Evolutionary conservation across 78 protist genomes (phyloP).

Genomic region (Emiliania huxleyi): DNA sequence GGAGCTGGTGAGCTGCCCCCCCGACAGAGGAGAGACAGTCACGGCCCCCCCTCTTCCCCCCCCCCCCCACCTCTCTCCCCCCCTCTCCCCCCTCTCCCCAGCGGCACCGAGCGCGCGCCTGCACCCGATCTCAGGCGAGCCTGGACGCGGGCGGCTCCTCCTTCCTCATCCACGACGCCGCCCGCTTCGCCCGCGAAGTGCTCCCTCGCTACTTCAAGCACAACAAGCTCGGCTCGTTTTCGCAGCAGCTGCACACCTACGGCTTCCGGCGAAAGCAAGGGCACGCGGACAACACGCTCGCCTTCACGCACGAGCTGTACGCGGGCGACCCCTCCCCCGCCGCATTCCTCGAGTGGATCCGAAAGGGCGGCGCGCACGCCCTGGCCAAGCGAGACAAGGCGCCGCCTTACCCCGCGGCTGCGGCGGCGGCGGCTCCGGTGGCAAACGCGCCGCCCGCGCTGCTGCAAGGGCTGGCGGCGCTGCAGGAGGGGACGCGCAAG

Average conservation of each 20-base stretch:
- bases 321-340: background rate
- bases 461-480: too few species aligned
- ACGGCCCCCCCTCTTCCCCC: too few species aligned
- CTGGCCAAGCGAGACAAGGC: background rate
- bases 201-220: constrained; percentile 9
- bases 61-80: too few species aligned
- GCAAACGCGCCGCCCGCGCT: too few species aligned
- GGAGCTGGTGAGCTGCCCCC: too few species aligned
- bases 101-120: too few species aligned
- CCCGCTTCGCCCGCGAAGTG: background rate
- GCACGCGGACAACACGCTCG: background rate
- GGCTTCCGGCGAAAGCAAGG: background rate
- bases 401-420: too few species aligned
- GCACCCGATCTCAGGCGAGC: too few species aligned
- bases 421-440: too few species aligned
- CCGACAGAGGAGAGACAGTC: too few species aligned
- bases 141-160: background rate
- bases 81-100: too few species aligned
- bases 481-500: too few species aligned
- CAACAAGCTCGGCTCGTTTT: background rate
- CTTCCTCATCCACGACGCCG: background rate
- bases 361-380: background rate
- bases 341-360: background rate
- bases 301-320: background rate
- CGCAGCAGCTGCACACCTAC: constrained; percentile 22